These are phyloP conservation scores for Apiospora marii DNA, from an alignment of 2,329 filamentous ascomycete genomes.

Conservation along the genomic window DNA sequence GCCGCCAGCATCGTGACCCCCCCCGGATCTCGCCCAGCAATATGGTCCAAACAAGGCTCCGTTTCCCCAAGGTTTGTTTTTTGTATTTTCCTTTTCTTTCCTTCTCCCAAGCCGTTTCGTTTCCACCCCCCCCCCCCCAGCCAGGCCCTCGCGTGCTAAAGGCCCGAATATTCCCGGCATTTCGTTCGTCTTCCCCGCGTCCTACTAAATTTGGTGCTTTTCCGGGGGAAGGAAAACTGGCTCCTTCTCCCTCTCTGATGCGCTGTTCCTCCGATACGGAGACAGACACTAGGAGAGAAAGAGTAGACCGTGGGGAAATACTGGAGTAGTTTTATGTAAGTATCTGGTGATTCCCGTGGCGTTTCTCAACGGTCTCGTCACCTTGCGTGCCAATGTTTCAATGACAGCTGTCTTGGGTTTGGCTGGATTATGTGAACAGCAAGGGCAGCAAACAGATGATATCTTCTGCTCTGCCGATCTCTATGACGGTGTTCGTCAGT, in stretches of 20 bases:
- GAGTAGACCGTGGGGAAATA: neutral
- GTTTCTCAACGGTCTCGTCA: constrained; percentile 22
- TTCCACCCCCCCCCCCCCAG: constrained; percentile 19
- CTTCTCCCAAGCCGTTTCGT: constrained; percentile 27
- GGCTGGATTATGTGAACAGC: neutral
- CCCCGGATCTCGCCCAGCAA: constrained; percentile 8
- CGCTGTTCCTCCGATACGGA: neutral
- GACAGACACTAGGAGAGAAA: neutral
- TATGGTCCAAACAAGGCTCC: neutral
- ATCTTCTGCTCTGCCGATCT: neutral
- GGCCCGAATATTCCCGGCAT: constrained; percentile 24
- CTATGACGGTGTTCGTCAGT: neutral
- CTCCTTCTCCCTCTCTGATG: neutral
- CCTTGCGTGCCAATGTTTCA: constrained; percentile 18
- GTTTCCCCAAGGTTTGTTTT: neutral
- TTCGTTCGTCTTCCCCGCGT: constrained; percentile 4
- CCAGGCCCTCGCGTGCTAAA: constrained; percentile 23
- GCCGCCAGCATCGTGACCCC: neutral
- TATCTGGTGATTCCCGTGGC: constrained; percentile 9
- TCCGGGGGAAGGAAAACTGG: neutral
- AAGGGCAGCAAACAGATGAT: neutral
- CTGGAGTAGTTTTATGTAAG: constrained; percentile 14
- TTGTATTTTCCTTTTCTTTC: too few species aligned
- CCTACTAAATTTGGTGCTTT: neutral
- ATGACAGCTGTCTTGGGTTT: neutral